Evolutionary conservation across 768 basidiomycete species (phyloP), one percentile per base, ranked within the genome.

Genomic region (Paxillus ammoniavirescens): DNA sequence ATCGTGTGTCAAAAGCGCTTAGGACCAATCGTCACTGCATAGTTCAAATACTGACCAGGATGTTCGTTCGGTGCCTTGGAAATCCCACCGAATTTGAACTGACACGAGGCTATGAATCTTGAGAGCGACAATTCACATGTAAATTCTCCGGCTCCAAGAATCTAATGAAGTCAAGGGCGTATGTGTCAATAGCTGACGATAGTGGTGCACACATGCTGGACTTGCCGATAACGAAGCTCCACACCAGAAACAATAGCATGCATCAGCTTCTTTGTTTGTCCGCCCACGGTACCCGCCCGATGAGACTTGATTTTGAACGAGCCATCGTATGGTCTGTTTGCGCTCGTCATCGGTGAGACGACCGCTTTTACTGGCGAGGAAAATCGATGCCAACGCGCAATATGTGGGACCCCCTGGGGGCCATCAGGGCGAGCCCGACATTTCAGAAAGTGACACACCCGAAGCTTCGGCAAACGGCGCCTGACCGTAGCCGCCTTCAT

Each of bases 211-310:
- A 37, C 9, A 33, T 12, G n/a, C 33, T 28, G 21, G 37, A 66
- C 81, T 48, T 57, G 95, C 95, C 64, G 80, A 71, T 9, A 98
- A 70, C 0, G 91, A 78, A 8, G 86, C 94, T 3, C 91, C 87
- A 60, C 88, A 89, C 96, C 96, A 99, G 69, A 97, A 98, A 58
- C 90, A 91, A 70, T 99, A 99, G 67, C 96, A 99, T 3, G 93
- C 91, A 58, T 98, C 96, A 5, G 88, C 81, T 4, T 79, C 75
- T 72, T 99, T 99, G 53, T 84, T 86, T 2, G 93, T 93, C 21
- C 96, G 80, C 2, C 96, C 96, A 60, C 87, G 76, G 65, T 93
- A 97, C 0, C 96, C 96, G 0, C 93, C 93, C 0, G 76, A 75
- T 0, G 62, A 55, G 43, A 81, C 75, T 65, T 71, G 93, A 47